Evolutionary conservation across 805 yeast species (phyloP), one percentile per base, ranked within the genome.

Genomic region (Hanseniaspora taiwanica): DNA sequence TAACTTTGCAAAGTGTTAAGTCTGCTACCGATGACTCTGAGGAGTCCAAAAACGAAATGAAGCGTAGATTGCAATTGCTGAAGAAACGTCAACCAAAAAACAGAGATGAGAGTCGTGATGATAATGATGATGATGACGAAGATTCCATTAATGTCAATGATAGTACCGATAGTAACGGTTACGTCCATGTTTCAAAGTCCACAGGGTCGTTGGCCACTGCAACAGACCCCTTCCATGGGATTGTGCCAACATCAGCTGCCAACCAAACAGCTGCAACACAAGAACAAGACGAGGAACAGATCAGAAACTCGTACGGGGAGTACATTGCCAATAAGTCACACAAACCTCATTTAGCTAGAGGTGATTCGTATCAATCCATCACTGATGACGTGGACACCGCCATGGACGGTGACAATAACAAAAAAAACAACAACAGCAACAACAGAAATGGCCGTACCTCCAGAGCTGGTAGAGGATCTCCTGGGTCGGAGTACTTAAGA

Each of bases 341-440:
- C 10, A 64, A 54, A 42, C 85, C 86, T 1, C 83, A 79, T 58
- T 64, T 81, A 50, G 87, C 89, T 2, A 66, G 81, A 45, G 91
- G 89, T 27, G 87, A 79, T 46, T 76, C 86, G 1, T 80, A 80
- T 53, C 81, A 78, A 49, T 70, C 72, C 49, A 72, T 76, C 9
- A 64, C 67, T 38, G 73, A 69, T 21, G 51, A 63, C 14, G 62
- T 60, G 41, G 66, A 64, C 43, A 65, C 48, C 6, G 43, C 10
- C 29, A 8, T 13, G 29, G 9, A 25, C 29, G n/a, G n/a, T n/a
- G n/a, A n/a, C n/a, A n/a, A n/a, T n/a, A n/a, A n/a, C n/a, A n/a
- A n/a, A n/a, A n/a, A n/a, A n/a, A n/a, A n/a, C n/a, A n/a, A n/a
- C n/a, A n/a, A n/a, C n/a, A n/a, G n/a, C n/a, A n/a, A n/a, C n/a